phyloP scores from a whole-genome alignment of 805 yeast genomes.

The Kodamaea restingae region DNA sequence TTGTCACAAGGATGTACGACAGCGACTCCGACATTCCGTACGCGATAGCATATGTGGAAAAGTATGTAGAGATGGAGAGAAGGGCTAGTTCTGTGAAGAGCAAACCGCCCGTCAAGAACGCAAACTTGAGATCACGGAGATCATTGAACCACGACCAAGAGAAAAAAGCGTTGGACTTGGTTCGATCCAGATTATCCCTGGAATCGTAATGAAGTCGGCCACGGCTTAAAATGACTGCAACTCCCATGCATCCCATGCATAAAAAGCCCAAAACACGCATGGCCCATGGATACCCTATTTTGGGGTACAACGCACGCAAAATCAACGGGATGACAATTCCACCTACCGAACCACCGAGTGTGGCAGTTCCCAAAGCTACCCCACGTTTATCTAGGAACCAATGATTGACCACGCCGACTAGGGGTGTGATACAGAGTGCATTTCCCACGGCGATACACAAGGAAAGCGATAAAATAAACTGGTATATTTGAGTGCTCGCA shows the following conservation, averaged over 20 bases:
- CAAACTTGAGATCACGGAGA: conserved; percentile 31
- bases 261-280: conserved; percentile 26
- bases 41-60: conserved; percentile 53
- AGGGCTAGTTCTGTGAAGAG: conserved; percentile 50
- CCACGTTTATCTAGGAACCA: conserved; percentile 22
- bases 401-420: conserved; percentile 19
- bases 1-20: conserved; percentile 43
- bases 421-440: conserved; percentile 21
- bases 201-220: conserved; percentile 12
- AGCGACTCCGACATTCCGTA: conserved; percentile 44
- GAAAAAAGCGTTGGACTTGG: conserved; percentile 26
- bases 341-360: conserved; percentile 62
- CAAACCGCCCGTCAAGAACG: conserved; percentile 36
- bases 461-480: conserved; percentile 19
- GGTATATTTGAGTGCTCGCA: conserved; percentile 15
- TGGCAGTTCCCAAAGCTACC: conserved; percentile 19
- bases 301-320: conserved; percentile 40
- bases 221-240: conserved; percentile 14
- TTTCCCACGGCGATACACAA: conserved; percentile 19
- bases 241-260: conserved; percentile 14
- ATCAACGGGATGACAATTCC: conserved; percentile 60
- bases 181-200: neutral
- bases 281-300: conserved; percentile 60
- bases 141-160: conserved; percentile 1
- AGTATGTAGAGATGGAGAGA: conserved; percentile 49